Conservation (phyloP, 345 rosid species). For the Toxicodendron radicans region DNA sequence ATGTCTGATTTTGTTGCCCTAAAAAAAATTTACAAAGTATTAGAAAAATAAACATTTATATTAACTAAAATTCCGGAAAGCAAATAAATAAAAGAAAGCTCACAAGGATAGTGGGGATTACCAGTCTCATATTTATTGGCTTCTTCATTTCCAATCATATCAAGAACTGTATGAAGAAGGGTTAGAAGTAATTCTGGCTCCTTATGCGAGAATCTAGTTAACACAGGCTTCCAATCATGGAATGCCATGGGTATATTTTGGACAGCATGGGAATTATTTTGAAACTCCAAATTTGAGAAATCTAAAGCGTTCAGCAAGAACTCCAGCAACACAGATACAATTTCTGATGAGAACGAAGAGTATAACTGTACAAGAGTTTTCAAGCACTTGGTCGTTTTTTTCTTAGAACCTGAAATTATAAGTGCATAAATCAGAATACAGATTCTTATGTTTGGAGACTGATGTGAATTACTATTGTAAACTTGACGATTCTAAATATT, state of each 20-base stretch:
- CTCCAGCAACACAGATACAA: conserved; percentile 63
- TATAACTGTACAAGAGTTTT: conserved; percentile 59
- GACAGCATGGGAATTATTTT: conserved; percentile 29
- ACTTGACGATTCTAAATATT: conserved; percentile 5
- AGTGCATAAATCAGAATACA: conserved; percentile 18
- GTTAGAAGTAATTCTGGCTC: conserved; percentile 72
- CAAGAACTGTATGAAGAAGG: conserved; percentile 64
- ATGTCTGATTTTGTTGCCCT: conserved; percentile 26
- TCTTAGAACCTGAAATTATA: conserved; percentile 60
- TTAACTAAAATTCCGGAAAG: background rate
- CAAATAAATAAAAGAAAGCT: conserved; percentile 4
- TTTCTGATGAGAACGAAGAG: conserved; percentile 70
- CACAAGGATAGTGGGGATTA: conserved; percentile 22
- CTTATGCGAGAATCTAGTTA: conserved; percentile 54
- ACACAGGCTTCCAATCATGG: conserved; percentile 70
- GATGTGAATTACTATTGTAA: conserved; percentile 4
- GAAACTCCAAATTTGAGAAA: conserved; percentile 44
- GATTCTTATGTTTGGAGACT: conserved; percentile 4
- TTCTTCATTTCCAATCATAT: conserved; percentile 51
- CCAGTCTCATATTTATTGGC: conserved; percentile 47
- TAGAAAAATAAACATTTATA: background rate
- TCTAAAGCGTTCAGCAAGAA: conserved; percentile 54
- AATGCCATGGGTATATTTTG: conserved; percentile 34
- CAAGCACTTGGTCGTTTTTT: conserved; percentile 45
- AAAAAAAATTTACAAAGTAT: conserved; percentile 14